These are phyloP conservation scores for Saccharomycopsis oosterbeekiorum DNA, from an alignment of 805 yeast species.

Conservation along the genomic window DNA sequence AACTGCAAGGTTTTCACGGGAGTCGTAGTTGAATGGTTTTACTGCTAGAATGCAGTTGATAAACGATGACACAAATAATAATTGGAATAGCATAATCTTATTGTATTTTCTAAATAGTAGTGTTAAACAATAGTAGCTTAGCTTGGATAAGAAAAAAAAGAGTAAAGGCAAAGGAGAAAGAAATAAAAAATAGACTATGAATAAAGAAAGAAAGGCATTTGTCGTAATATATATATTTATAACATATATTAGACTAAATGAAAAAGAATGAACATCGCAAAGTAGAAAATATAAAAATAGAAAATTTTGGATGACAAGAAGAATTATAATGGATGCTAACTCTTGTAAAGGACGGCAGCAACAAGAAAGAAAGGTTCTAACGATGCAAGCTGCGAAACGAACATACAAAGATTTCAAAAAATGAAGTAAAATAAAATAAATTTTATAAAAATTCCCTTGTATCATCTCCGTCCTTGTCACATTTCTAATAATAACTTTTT, in stretches of 20 bases:
- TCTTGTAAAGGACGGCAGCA: background rate
- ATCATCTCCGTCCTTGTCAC: background rate
- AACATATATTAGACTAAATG: background rate
- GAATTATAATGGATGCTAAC: too few relatives aligned
- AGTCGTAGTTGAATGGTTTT: slow-evolving; percentile 26
- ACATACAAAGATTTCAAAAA: too few relatives aligned
- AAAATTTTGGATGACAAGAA: background rate
- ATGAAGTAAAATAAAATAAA: background rate
- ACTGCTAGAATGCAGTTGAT: background rate
- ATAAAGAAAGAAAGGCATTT: background rate
- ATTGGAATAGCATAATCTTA: background rate
- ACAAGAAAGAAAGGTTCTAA: background rate
- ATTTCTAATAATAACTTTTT: background rate
- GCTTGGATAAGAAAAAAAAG: background rate
- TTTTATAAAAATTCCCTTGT: background rate
- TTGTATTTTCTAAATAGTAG: too few relatives aligned
- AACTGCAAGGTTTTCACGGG: slow-evolving; percentile 55
- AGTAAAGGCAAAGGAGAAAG: background rate
- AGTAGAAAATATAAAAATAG: background rate
- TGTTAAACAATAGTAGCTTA: too few relatives aligned
- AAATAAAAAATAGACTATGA: background rate
- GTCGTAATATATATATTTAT: background rate
- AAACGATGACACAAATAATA: background rate
- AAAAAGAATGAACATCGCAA: background rate
- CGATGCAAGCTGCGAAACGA: background rate